A percentile compares a stretch with the other conserved stretches of the same genome.
Evolutionary conservation across 2,329 filamentous ascomycete genomes (phyloP).

Genomic region (Parasarocladium wereldwijsianum): DNA sequence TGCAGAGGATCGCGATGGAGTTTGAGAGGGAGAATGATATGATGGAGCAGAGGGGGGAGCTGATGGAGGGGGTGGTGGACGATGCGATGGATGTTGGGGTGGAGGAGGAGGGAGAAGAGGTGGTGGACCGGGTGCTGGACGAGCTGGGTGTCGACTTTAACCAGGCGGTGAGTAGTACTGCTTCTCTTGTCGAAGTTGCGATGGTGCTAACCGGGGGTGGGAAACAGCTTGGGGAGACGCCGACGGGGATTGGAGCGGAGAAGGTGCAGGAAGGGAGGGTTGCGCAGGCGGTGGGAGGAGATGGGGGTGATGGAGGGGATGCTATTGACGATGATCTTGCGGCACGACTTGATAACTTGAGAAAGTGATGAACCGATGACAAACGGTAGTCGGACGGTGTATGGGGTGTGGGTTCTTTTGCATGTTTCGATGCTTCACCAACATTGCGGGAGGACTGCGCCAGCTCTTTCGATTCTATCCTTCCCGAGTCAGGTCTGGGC

Average conservation of each 20-base stretch:
- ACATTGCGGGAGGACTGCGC: too few relatives aligned
- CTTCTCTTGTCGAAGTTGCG: neutral
- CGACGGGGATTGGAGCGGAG: conserved; percentile 63
- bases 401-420: too few relatives aligned
- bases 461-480: too few relatives aligned
- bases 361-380: conserved; percentile 39
- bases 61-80: conserved; percentile 99
- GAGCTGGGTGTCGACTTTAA: conserved; percentile 93
- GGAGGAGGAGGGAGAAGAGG: conserved; percentile 92
- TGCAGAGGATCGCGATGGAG: conserved; percentile 96
- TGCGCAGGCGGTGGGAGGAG: conserved; percentile 70
- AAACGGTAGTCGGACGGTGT: too few relatives aligned
- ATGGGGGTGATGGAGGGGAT: conserved; percentile 34
- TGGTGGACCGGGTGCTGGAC: conserved; percentile 90
- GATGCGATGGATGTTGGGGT: conserved; percentile 83
- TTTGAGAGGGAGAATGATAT: conserved; percentile 98
- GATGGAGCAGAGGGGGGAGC: conserved; percentile 97
- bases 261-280: conserved; percentile 61
- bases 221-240: conserved; percentile 75
- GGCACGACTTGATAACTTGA: conserved; percentile 78
- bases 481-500: too few relatives aligned
- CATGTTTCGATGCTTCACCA: too few relatives aligned
- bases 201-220: neutral
- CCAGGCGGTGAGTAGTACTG: conserved; percentile 53
- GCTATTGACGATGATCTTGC: conserved; percentile 84